phyloP scores from a whole-genome alignment of 768 basidiomycete genomes.

The Russula olivacea region DNA sequence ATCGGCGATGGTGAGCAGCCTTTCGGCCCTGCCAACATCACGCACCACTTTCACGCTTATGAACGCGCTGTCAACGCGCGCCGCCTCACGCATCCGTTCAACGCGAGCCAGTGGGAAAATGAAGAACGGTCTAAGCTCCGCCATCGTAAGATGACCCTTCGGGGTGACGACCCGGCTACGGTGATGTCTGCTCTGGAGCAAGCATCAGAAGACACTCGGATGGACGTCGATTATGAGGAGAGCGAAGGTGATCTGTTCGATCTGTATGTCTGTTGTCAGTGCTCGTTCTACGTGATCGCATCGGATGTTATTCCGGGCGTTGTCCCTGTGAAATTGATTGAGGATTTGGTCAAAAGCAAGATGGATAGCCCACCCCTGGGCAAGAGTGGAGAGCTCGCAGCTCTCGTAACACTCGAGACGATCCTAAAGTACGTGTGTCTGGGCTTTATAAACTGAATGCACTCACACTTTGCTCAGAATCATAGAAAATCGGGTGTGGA shows the following conservation, averaged over 20 bases:
- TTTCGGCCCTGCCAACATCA: constrained; percentile 47
- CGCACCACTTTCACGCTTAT: constrained; percentile 81
- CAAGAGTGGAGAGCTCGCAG: constrained; percentile 50
- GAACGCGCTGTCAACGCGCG: constrained; percentile 62
- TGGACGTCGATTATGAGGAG: constrained; percentile 32
- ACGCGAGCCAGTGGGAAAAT: constrained; percentile 54
- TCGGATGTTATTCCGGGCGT: constrained; percentile 70
- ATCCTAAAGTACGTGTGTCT: constrained; percentile 51
- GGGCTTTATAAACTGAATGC: background rate
- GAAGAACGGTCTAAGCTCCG: constrained; percentile 45
- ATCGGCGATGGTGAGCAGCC: constrained; percentile 45
- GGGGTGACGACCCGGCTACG: constrained; percentile 14
- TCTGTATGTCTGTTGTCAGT: constrained; percentile 81
- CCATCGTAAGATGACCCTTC: constrained; percentile 44
- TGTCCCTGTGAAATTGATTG: constrained; percentile 53
- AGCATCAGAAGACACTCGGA: constrained; percentile 28
- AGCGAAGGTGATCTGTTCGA: constrained; percentile 57
- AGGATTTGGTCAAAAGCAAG: constrained; percentile 61
- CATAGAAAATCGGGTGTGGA: constrained; percentile 72
- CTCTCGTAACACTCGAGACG: constrained; percentile 58
- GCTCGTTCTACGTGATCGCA: constrained; percentile 65
- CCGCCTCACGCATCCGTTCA: constrained; percentile 56
- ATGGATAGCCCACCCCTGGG: constrained; percentile 48
- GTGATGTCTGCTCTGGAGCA: constrained; percentile 17
- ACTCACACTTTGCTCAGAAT: constrained; percentile 40